Evolutionary conservation across 805 yeast genomes (phyloP), one percentile per base, ranked within the genome.

Genomic region (Nadsonia fulvescens): DNA sequence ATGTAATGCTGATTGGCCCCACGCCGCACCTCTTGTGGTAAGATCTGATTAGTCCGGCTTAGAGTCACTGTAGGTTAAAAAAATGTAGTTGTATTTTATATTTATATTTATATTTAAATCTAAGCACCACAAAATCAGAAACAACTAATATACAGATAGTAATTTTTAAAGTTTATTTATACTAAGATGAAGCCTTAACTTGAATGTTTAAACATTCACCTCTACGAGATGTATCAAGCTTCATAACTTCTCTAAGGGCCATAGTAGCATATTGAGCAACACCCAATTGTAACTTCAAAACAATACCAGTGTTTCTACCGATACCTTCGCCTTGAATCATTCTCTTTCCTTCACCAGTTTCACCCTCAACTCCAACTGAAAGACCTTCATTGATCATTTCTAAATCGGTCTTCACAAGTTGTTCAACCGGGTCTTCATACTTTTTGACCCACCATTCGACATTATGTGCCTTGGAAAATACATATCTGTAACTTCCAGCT

Each of bases 201-300:
- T 27, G 24, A 11, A 39, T 41, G 14, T 37, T 31, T 19, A 36
- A 25, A 4, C 35, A 31, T 14, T 40, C 47, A 5, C 44, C 37
- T 18, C 47, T 27, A 20, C 46, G 15, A 8, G 44, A 37, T 5
- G 43, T 40, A 22, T 41, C 44, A 5, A 41, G 19, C 45, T 70
- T 75, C 77, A 83, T 70, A 26, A 79, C 66, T 47, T 89, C 96
- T 44, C 98, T 66, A 26, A 89, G 52, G 1, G 93, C 93, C 98
- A 89, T 91, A 0, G 99, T 89, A 2, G 99, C 99, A 48, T 89
- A 89, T 5, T 91, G 72, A 18, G 94, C 75, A 3, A 77, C 70
- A 4, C 82, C 86, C 32, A 89, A 57, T 42, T 70, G 74, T 61
- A 89, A 59, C 37, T 64, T 70, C 32, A 91, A 47, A 4, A 89